Evolutionary conservation across 345 rosid species (phyloP), one percentile per base, ranked within the genome.

Genomic region (Luvunga scandens): DNA sequence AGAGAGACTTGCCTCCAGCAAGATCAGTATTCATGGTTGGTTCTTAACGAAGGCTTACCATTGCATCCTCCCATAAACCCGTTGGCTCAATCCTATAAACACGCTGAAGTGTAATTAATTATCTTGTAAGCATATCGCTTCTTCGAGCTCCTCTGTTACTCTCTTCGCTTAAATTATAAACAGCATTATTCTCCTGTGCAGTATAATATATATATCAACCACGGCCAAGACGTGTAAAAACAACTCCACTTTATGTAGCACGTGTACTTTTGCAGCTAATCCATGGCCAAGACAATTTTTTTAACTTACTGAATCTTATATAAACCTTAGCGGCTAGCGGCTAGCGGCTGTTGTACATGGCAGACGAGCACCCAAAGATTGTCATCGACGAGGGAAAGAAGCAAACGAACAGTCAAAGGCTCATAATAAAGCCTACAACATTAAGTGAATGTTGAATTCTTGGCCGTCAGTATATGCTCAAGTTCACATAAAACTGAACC

Each of bases 1-100:
- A 57, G 27, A 57, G 39, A 45, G 38, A 64, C 31, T 77, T 77
- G 77, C 81, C 84, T 77, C 59, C 27, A 16, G 78, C 59, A 50
- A 81, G 75, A 76, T 34, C 70, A 2, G 61, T 8, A 33, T 50
- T 60, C 64, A 28, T 66, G 7, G 65, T 65, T 12, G 80, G 84
- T 73, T 76, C 75, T 72, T 73, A 36, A 77, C 38, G 64, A 81
- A 81, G 75, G 81, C 84, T 77, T 77, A 81, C 84, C 84, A 81
- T 34, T 81, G 84, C 78, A 77, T 77, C 77, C 62, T 81, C 10
- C 81, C 81, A 9, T 81, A 12, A 10, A 9, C 48, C 48, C 48
- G 12, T 39, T 39, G 42, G 42, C 9, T 38, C 9, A 38, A 38
- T 38, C 42, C 10, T 38, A 38, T 38, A 38, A 9, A 38, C 42